Conservation (phyloP, 1,284 basidiomycete species). For the Blastosporella zonata region DNA sequence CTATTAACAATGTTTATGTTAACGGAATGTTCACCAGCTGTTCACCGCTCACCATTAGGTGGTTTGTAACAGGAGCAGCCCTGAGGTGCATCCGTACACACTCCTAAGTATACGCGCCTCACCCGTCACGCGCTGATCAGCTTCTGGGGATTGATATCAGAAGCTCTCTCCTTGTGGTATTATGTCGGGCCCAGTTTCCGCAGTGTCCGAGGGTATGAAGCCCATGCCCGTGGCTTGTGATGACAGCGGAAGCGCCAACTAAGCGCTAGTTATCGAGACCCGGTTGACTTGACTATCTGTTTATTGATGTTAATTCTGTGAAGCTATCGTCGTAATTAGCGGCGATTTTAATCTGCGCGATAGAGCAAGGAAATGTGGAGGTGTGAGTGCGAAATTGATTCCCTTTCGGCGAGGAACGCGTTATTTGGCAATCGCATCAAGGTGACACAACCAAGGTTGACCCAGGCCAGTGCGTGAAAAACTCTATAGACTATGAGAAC, state of each 20-base stretch:
- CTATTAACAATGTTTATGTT: neutral
- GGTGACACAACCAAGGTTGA: too few relatives aligned
- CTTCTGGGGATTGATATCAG: slow-evolving; percentile 6
- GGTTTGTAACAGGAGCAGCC: neutral
- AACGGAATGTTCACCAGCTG: neutral
- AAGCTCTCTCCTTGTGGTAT: slow-evolving; percentile 8
- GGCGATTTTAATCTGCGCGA: too few relatives aligned
- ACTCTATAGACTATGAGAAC: too few relatives aligned
- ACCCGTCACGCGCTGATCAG: slow-evolving; percentile 2
- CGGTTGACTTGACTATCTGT: too few relatives aligned
- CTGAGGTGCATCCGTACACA: too few relatives aligned
- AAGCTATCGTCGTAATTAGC: too few relatives aligned
- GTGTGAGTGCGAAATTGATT: too few relatives aligned
- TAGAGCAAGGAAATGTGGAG: too few relatives aligned
- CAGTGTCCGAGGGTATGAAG: slow-evolving; percentile 3
- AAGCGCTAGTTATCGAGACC: neutral
- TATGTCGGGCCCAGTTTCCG: neutral
- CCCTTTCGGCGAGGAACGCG: too few relatives aligned
- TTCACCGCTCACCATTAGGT: neutral
- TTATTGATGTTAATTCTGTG: too few relatives aligned
- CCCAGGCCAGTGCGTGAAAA: too few relatives aligned
- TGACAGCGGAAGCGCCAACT: neutral
- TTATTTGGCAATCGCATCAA: too few relatives aligned
- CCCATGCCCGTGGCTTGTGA: neutral
- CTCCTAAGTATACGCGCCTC: neutral